phyloP scores from a whole-genome alignment of 1,284 basidiomycete genomes.

The Ganoderma resinaceum region DNA sequence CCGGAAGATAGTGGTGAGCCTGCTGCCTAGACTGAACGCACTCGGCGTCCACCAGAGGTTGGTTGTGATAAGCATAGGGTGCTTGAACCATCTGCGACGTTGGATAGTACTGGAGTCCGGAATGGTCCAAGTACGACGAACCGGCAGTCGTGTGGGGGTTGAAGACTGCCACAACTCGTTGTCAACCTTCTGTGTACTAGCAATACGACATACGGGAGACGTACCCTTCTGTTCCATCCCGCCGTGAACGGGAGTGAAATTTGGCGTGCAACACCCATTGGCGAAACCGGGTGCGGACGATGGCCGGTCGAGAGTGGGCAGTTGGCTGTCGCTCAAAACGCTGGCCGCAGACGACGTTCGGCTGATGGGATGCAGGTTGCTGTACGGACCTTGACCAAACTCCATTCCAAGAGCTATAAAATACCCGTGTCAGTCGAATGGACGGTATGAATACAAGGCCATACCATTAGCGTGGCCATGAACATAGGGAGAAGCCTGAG shows the following conservation, averaged over 20 bases:
- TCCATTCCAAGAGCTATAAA: slow-evolving; percentile 9
- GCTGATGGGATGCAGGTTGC: not conserved
- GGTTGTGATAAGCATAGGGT: not conserved
- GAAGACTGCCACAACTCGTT: not conserved
- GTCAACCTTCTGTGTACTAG: not conserved
- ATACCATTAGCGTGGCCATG: not conserved
- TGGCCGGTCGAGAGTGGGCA: not conserved
- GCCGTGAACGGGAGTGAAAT: not conserved
- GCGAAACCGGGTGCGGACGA: not conserved
- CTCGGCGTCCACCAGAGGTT: no score
- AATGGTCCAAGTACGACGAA: not conserved
- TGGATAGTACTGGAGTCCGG: not conserved
- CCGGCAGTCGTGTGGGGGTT: not conserved
- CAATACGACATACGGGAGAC: not conserved
- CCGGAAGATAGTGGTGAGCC: not conserved
- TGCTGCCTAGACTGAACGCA: no score
- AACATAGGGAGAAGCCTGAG: not conserved
- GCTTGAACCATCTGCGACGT: not conserved
- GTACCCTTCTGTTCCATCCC: not conserved
- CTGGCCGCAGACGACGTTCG: not conserved
- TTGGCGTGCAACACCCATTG: not conserved
- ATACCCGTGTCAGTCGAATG: not conserved
- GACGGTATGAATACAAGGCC: not conserved
- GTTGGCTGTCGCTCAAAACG: not conserved
- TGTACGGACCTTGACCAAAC: not conserved